Base-by-base conservation (phyloP, 192 early-diverging fungal genomes). In the Coemansia sp. region DNA sequence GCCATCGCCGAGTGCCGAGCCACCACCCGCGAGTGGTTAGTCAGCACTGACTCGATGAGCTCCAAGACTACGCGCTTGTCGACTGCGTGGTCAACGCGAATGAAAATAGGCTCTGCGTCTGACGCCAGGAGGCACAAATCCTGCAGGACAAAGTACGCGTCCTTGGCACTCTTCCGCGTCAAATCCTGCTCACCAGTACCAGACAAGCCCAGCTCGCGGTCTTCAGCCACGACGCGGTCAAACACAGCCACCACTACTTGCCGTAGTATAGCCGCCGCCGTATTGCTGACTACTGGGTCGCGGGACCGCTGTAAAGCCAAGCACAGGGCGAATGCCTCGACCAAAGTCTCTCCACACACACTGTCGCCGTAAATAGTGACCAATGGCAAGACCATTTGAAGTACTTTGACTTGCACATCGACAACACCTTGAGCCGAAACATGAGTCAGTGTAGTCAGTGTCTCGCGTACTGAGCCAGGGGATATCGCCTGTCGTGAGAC, bases 381-480 rank as follows among this genome's bases (percentile, higher is more conserved):
- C 31, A 99, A 84, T 5, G 97, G 95, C 34, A 97, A 70, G 10
- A 99, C 85, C 12, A 92, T 95, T 73, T 99, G 97, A 46, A 99
- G 79, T 15, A 95, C 89, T 68, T 97, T 98, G 43, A 99, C 80
- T 74, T 99, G 97, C 27, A 96, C 89, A 36, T 98, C 96, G 10
- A 92, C 29, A 15, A 20, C 84, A 20, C 89, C 88, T 64, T 89
- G 87, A 2, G 79, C 75, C 55, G 89, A 85, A 27, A 92, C 88
- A 46, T 93, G 86, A 34, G 88, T 91, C 34, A 97, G 82, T 3
- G 90, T 89, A 50, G 88, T 79, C 33, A 97, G 67, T 13, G 93
- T 83, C 15, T 84, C 87, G 50, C 86, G 72, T 20, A 94, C 82
- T 5, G 93, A 88, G 44, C 73, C 69, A 2, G 29, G 62, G 20